phyloP scores from a whole-genome alignment of 495 filamentous ascomycete genomes.

The Xylaria intraflava region DNA sequence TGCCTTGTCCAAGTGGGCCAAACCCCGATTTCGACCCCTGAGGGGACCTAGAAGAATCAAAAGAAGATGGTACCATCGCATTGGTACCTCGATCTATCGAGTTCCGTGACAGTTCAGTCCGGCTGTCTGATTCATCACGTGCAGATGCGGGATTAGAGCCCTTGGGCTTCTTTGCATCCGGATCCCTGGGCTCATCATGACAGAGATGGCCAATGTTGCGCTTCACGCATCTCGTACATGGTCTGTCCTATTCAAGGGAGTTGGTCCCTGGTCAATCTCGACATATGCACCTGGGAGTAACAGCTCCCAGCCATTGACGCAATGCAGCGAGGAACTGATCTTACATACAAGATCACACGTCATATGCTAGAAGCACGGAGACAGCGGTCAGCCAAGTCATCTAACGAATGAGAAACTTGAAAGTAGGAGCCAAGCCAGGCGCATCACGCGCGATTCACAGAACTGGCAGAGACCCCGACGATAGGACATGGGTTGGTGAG shows the following conservation, averaged over 20 bases:
- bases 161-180: slow-evolving; percentile 58
- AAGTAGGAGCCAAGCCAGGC: neutral
- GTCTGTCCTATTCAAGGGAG: slow-evolving; percentile 67
- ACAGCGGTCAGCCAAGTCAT: slow-evolving; percentile 21
- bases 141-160: slow-evolving; percentile 52
- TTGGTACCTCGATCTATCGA: slow-evolving; percentile 32
- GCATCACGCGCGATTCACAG: slow-evolving; percentile 7
- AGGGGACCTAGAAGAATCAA: slow-evolving; percentile 31
- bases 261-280: slow-evolving; percentile 28
- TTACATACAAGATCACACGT: slow-evolving; percentile 97
- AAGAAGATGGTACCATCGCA: slow-evolving; percentile 38
- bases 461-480: slow-evolving; percentile 1
- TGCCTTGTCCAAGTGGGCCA: slow-evolving; percentile 37
- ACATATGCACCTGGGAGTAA: slow-evolving; percentile 22
- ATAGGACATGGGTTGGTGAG: slow-evolving; percentile 16
- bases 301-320: slow-evolving; percentile 35
- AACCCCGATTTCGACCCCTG: slow-evolving; percentile 38
- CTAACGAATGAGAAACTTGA: neutral
- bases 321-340: slow-evolving; percentile 37
- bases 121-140: slow-evolving; percentile 30
- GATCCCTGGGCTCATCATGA: slow-evolving; percentile 92
- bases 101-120: slow-evolving; percentile 37
- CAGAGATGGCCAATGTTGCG: slow-evolving; percentile 98
- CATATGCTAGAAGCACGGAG: slow-evolving; percentile 76
- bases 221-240: slow-evolving; percentile 96